These are phyloP conservation scores for Microstegium vimineum DNA, from an alignment of 176 grass and related monocot species.

Conservation along the genomic window DNA sequence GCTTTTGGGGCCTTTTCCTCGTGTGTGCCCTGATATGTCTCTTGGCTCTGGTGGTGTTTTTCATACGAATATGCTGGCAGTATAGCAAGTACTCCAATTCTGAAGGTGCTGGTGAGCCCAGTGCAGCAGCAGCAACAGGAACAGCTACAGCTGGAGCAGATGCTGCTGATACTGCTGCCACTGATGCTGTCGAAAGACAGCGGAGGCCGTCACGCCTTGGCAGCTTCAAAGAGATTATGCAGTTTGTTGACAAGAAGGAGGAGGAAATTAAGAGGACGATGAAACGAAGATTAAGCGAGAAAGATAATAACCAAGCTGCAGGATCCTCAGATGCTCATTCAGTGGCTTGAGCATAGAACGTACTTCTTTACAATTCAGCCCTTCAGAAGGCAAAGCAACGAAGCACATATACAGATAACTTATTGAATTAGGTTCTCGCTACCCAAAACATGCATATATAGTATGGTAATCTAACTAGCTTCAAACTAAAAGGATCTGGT, in stretches of 20 bases:
- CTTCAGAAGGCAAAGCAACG: conserved; percentile 1
- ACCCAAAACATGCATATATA: background rate
- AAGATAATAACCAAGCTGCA: conserved; percentile 41
- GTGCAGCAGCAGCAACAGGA: background rate
- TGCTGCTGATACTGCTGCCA: background rate
- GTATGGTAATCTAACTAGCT: conserved; percentile 18
- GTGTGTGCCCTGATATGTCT: conserved; percentile 61
- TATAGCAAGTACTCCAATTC: conserved; percentile 43
- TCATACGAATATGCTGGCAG: conserved; percentile 53
- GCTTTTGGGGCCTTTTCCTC: conserved; percentile 92
- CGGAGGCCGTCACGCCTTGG: conserved; percentile 29
- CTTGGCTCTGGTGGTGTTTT: conserved; percentile 50
- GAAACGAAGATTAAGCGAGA: conserved; percentile 56
- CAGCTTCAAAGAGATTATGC: conserved; percentile 65
- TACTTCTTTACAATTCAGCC: background rate
- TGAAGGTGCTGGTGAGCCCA: conserved; percentile 7
- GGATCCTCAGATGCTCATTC: conserved; percentile 23
- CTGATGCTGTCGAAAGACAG: conserved; percentile 3
- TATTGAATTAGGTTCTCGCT: background rate
- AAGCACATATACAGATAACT: background rate
- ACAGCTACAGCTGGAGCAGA: background rate
- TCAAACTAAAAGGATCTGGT: background rate
- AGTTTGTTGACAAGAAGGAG: conserved; percentile 69
- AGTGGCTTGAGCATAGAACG: conserved; percentile 9
- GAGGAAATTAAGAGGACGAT: conserved; percentile 34